Conservation (phyloP, 2,329 filamentous ascomycete genomes). For the Westerdykella sp. region DNA sequence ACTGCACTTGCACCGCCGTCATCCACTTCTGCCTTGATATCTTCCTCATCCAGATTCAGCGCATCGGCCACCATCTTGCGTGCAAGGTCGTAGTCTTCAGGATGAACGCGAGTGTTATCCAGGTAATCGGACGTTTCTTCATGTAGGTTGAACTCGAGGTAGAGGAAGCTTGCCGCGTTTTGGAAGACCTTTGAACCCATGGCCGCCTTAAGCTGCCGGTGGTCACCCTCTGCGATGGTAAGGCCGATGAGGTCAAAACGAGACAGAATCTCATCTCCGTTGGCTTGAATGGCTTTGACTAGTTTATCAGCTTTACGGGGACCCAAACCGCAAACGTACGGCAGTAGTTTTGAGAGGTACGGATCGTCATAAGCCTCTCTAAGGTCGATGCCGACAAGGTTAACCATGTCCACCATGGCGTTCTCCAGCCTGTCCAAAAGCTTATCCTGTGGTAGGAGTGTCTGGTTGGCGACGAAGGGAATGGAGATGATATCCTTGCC, state of each 20-base stretch:
- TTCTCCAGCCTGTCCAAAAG: slow-evolving; percentile 81
- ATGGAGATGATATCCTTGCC: slow-evolving; percentile 83
- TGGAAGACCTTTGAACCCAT: slow-evolving; percentile 90
- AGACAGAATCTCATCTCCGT: slow-evolving; percentile 77
- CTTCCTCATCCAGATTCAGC: slow-evolving; percentile 92
- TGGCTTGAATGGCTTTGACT: slow-evolving; percentile 84
- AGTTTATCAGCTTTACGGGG: slow-evolving; percentile 82
- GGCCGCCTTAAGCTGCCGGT: slow-evolving; percentile 30
- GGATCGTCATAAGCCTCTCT: slow-evolving; percentile 80
- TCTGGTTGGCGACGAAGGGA: slow-evolving; percentile 83
- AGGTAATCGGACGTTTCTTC: slow-evolving; percentile 82
- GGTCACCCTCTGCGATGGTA: slow-evolving; percentile 66
- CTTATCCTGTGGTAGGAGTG: slow-evolving; percentile 81
- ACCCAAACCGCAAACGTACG: slow-evolving; percentile 85
- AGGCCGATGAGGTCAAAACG: slow-evolving; percentile 79
- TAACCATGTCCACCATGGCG: slow-evolving; percentile 98
- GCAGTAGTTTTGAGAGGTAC: slow-evolving; percentile 79
- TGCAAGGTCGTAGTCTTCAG: slow-evolving; percentile 95
- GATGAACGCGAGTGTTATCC: slow-evolving; percentile 94
- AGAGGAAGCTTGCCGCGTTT: slow-evolving; percentile 94
- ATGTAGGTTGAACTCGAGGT: slow-evolving; percentile 78
- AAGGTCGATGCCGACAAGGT: slow-evolving; percentile 90
- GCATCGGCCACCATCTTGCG: slow-evolving; percentile 98
- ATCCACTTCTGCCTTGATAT: slow-evolving; percentile 89
- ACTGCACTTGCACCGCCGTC: slow-evolving; percentile 86